Evolutionary conservation across 176 grass and related monocot genomes (phyloP), one percentile per base, ranked within the genome.

Genomic region (Oryza meyeriana): DNA sequence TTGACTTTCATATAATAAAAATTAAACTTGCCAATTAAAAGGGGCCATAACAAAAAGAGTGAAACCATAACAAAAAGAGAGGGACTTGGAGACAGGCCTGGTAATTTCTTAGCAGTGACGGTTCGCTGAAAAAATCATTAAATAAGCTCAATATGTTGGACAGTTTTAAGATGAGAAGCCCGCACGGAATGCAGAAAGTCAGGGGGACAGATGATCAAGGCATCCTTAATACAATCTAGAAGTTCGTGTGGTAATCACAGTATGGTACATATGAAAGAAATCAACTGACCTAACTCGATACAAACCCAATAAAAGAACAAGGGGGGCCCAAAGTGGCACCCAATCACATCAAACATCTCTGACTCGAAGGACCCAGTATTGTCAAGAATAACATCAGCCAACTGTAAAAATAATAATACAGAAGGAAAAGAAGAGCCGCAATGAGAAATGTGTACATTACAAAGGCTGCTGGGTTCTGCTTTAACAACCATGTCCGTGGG

Each of bases 341-440:
- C 33, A 61, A 44, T 9, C 50, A 81, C 73, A 81, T 40, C 75
- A 71, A 72, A 83, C 83, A 86, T 79, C 64, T 79, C 70, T 75
- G 38, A 12, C 55, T 59, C 55, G 8, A 27, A 78, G 30, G 30
- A 72, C 35, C 45, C 33, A 72, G 24, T 22, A 79, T 44, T 69
- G 39, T 83, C 66, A 71, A 77, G 70, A 92, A 89, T 67, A 79
- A 79, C 61, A 63, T 62, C 68, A 73, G 66, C 66, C 44, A 30
- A 73, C 40, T 66, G 72, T 59, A 82, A 61, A 63, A 79, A 83
- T 30, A 77, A 86, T 66, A 85, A 75, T 72, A 84, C 80, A 74
- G 6, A 52, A 11, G 69, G 41, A 84, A 73, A 74, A 61, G 67
- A 71, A 78, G 72, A 83, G 70, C 48, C 25, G 16, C 61, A 5